phyloP scores from a whole-genome alignment of 83 land plant species.

The Isoetes engelmannii region DNA sequence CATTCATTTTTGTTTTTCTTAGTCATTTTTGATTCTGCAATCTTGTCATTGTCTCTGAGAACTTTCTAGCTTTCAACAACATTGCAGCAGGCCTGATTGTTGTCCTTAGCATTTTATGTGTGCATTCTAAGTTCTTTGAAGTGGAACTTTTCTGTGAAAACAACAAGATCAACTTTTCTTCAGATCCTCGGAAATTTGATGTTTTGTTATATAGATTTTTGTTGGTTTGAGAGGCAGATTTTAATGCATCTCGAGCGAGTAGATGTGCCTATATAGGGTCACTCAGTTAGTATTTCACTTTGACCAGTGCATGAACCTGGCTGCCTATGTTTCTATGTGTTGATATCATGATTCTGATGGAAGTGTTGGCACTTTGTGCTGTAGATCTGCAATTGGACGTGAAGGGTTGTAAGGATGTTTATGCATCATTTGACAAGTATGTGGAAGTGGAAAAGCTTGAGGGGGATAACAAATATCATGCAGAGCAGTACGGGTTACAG shows the following conservation, averaged over 20 bases:
- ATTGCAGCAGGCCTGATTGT: too few relatives aligned
- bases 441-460: constrained; percentile 94
- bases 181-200: too few relatives aligned
- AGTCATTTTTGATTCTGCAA: too few relatives aligned
- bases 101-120: too few relatives aligned
- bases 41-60: too few relatives aligned
- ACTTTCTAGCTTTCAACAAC: too few relatives aligned
- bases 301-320: background rate
- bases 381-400: constrained; percentile 94
- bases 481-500: constrained; percentile 89
- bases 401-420: constrained; percentile 89
- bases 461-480: constrained; percentile 96
- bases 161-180: too few relatives aligned
- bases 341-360: background rate
- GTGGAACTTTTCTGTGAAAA: too few relatives aligned
- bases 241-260: background rate
- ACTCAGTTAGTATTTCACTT: background rate
- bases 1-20: too few relatives aligned
- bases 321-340: background rate
- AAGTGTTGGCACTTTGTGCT: background rate
- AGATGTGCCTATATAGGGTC: background rate
- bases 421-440: constrained; percentile 95
- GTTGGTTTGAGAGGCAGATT: background rate
- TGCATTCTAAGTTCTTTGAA: too few relatives aligned
- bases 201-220: background rate